Conservation (phyloP, 768 basidiomycete species). For the Boletus tomentosulus region DNA sequence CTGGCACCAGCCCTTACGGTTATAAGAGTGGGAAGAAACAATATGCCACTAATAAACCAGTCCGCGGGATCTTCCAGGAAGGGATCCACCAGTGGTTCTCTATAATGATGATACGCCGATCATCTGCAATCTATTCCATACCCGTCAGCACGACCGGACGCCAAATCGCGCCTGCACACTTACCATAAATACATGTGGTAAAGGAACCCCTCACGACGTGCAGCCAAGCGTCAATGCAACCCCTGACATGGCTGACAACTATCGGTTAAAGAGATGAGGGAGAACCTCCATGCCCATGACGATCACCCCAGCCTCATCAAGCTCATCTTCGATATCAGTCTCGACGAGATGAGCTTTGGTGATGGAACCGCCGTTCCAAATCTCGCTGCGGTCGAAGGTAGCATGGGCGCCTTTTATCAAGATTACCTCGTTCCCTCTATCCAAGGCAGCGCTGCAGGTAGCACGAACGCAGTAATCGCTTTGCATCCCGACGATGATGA, state of each 20-base stretch:
- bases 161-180: background rate
- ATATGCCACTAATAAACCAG: background rate
- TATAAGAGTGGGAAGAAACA: background rate
- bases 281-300: conserved; percentile 66
- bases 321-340: conserved; percentile 58
- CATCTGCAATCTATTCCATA: background rate
- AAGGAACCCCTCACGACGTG: background rate
- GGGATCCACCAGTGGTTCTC: background rate
- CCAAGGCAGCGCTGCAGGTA: conserved; percentile 60
- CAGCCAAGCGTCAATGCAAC: background rate
- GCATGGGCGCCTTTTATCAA: conserved; percentile 63
- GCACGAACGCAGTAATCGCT: conserved; percentile 58
- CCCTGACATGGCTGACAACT: conserved; percentile 30
- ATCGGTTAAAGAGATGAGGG: conserved; percentile 52
- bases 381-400: conserved; percentile 63
- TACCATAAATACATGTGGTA: conserved; percentile 8
- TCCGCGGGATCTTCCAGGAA: background rate
- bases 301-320: conserved; percentile 65
- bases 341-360: conserved; percentile 52
- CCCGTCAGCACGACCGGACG: background rate
- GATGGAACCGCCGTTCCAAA: conserved; percentile 51
- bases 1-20: background rate
- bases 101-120: background rate
- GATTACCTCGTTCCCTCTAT: conserved; percentile 61
- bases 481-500: conserved; percentile 64